A percentile compares a stretch with the other conserved stretches of the same genome.
phyloP scores from a whole-genome alignment of 140 eudicot genomes.

The Stevia rebaudiana region DNA sequence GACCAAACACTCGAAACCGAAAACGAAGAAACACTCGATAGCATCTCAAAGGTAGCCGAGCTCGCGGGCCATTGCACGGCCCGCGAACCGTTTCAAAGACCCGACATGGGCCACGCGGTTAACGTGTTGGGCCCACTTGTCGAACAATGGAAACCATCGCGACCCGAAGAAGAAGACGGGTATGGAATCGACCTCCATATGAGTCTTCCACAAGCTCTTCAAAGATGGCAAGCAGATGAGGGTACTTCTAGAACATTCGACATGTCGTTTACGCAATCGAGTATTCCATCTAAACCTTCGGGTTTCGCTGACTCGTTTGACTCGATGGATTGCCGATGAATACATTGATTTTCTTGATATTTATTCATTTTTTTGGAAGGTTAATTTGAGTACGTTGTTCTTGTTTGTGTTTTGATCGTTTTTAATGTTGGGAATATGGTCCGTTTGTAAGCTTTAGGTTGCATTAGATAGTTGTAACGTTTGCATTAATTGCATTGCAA shows the following conservation, averaged over 20 bases:
- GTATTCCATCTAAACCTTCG: slow-evolving; percentile 61
- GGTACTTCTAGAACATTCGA: slow-evolving; percentile 54
- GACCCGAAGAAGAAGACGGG: slow-evolving; percentile 38
- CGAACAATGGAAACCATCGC: slow-evolving; percentile 58
- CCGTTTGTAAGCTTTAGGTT: slow-evolving; percentile 15
- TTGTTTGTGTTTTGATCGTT: slow-evolving; percentile 17
- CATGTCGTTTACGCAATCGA: slow-evolving; percentile 48
- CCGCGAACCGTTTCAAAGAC: slow-evolving; percentile 63
- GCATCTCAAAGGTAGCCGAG: slow-evolving; percentile 70
- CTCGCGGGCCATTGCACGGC: slow-evolving; percentile 79
- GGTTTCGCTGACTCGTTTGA: slow-evolving; percentile 62
- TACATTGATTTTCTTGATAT: too few species aligned
- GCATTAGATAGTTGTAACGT: slow-evolving; percentile 21
- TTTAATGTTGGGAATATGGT: slow-evolving; percentile 14
- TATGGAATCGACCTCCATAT: slow-evolving; percentile 33
- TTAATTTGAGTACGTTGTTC: slow-evolving; percentile 15
- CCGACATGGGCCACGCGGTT: slow-evolving; percentile 87
- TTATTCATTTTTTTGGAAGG: too few species aligned
- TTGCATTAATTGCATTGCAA: slow-evolving; percentile 11
- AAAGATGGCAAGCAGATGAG: slow-evolving; percentile 37
- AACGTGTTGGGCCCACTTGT: slow-evolving; percentile 63
- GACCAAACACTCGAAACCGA: slow-evolving; percentile 44
- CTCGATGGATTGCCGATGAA: slow-evolving; percentile 58
- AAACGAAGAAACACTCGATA: slow-evolving; percentile 48
- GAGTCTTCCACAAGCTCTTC: slow-evolving; percentile 37